Conservation (phyloP, 1,284 basidiomycete species). For the Naganishia sp. region DNA sequence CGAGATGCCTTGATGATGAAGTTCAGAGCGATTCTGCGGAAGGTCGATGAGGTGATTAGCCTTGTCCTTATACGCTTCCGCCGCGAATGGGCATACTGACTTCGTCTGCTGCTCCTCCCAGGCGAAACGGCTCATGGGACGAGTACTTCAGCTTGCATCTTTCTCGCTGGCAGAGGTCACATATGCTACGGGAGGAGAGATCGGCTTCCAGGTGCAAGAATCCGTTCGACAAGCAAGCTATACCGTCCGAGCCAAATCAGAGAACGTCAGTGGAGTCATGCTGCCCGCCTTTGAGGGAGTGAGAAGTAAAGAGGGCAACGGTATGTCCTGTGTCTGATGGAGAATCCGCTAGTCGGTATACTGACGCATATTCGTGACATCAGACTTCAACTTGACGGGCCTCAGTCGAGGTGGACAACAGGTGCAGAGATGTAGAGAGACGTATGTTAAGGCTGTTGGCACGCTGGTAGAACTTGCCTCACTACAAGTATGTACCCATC, state of each 20-base stretch:
- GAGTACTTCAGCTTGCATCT: conserved; percentile 96
- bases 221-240: conserved; percentile 72
- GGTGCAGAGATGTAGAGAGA: conserved; percentile 87
- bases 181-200: conserved; percentile 89
- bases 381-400: conserved; percentile 97
- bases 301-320: conserved; percentile 70
- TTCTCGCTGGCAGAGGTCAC: conserved; percentile 98
- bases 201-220: conserved; percentile 87
- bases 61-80: background rate
- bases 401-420: conserved; percentile 96
- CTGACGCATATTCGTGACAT: background rate
- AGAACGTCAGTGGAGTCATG: conserved; percentile 98
- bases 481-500: conserved; percentile 57
- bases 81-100: background rate
- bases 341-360: too few relatives aligned
- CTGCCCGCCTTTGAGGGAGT: conserved; percentile 93
- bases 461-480: conserved; percentile 97
- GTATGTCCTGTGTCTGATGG: conserved; percentile 54
- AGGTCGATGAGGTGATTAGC: conserved; percentile 82
- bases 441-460: conserved; percentile 95
- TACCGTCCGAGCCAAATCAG: conserved; percentile 90
- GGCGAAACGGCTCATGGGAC: conserved; percentile 99
- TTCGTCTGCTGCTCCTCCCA: conserved; percentile 44
- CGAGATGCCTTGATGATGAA: conserved; percentile 91
- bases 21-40: conserved; percentile 83